Percentiles rank a stretch among this genome's conserved stretches.
These are phyloP conservation scores for Ambrosiella cleistominuta DNA, from an alignment of 2,329 filamentous ascomycete species.

Conservation along the genomic window DNA sequence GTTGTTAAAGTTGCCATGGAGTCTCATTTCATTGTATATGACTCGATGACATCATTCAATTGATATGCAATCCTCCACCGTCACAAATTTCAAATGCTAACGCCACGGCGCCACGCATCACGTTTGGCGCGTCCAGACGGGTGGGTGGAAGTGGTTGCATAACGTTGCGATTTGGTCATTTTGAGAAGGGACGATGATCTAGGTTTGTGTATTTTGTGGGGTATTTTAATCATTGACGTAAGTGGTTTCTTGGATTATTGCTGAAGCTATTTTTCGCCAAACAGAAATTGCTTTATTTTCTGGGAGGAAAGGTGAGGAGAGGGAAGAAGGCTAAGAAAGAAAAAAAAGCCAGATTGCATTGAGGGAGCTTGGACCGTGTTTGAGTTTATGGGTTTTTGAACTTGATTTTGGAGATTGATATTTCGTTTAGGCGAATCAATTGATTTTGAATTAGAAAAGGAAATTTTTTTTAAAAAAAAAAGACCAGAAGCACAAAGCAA, in stretches of 20 bases:
- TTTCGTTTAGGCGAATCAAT: no score
- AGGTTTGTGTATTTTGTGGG: background rate
- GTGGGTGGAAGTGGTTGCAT: background rate
- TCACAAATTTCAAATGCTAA: background rate
- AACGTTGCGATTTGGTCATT: background rate
- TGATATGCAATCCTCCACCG: background rate
- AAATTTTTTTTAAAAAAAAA: no score
- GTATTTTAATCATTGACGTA: background rate
- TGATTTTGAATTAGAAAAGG: no score
- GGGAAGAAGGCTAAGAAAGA: background rate
- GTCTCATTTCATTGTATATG: background rate
- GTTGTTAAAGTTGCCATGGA: no score
- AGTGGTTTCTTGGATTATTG: background rate
- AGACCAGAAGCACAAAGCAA: no score
- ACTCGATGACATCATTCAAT: background rate
- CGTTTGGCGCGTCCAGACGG: background rate
- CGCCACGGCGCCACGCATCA: background rate
- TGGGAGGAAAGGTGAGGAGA: background rate
- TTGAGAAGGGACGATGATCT: background rate
- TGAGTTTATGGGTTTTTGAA: no score
- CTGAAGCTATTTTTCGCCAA: background rate
- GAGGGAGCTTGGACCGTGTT: no score
- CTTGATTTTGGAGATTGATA: background rate
- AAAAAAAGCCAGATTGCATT: background rate
- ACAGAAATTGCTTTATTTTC: background rate